Percentiles rank a stretch among this genome's conserved stretches.
Evolutionary conservation across 768 basidiomycete genomes (phyloP).

Genomic region (Mycena filopes): DNA sequence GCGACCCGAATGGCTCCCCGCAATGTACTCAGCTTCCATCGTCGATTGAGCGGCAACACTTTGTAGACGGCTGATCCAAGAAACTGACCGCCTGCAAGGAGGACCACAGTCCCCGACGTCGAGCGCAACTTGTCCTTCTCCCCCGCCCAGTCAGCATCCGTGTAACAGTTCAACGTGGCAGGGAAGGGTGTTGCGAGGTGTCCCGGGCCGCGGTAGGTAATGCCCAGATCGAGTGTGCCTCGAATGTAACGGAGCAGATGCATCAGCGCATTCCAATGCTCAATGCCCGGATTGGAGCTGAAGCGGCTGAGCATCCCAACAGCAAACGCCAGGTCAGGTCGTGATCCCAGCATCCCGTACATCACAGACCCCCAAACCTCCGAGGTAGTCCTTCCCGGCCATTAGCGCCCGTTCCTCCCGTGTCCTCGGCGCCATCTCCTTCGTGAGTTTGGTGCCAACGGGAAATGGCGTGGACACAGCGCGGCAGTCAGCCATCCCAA

Average conservation of each 20-base stretch:
- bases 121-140: conserved; percentile 6
- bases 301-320: background rate
- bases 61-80: conserved; percentile 3
- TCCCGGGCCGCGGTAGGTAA: background rate
- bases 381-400: background rate
- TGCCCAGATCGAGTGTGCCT: background rate
- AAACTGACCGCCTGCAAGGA: background rate
- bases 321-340: background rate
- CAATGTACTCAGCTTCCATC: conserved; percentile 8
- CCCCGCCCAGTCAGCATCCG: conserved; percentile 2
- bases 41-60: background rate
- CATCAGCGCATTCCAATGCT: background rate
- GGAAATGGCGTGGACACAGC: conserved; percentile 6
- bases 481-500: conserved; percentile 5
- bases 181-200: background rate
- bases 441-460: background rate
- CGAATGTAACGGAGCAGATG: background rate
- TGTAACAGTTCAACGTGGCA: background rate
- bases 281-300: background rate
- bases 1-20: background rate
- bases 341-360: background rate
- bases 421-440: background rate
- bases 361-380: background rate
- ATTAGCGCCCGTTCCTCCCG: background rate
- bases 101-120: background rate